Base-by-base conservation (phyloP, 2,329 filamentous ascomycete species). In the Aspergillus sclerotialis region DNA sequence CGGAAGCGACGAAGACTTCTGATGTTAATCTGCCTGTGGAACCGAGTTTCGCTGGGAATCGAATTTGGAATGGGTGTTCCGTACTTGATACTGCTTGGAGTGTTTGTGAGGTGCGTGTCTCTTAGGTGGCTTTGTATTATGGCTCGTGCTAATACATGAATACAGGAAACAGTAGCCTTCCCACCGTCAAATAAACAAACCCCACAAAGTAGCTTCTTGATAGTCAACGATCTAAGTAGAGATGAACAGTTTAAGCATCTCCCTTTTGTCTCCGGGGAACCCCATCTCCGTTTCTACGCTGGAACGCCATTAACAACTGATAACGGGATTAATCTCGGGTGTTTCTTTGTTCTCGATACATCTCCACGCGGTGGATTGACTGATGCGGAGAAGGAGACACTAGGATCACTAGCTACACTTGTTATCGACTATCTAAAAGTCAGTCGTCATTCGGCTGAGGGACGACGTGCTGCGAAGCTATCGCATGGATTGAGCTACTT, bases 261-360 rank as follows among this genome's bases (percentile, higher is more conserved):
- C 25, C 42, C 50, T 1, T 60, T 64, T 18, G 64, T 68, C 1
- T 41, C 48, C 3, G 49, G 41, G 0, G 40, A 53, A 1, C 60
- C 61, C 0, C 40, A 55, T 19, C 55, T 65, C 18, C 57, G 59
- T 29, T 78, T 78, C 47, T 75, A 76, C 38, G 73, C 73, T 5
- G 73, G 72, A 12, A 77, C 80, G 0, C 79, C 79, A 0, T 73
- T 84, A 35, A 68, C 70, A 16, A 77, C 74, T 3, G 69, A 69
- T 1, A 70, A 68, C 23, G 69, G 73, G 17, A 70, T 73, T 44
- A 68, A 70, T 30, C 75, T 84, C 36, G 80, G 80, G 7, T 70
- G 68, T 8, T 76, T 78, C 38, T 72, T 73, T 33, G 69, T 82
- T 2, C 60, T 78, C 3, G 78, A 82, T 43, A 69, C 73, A 28